Evolutionary conservation across 2,329 filamentous ascomycete species (phyloP).

Genomic region (Trichoderma koningiopsis): DNA sequence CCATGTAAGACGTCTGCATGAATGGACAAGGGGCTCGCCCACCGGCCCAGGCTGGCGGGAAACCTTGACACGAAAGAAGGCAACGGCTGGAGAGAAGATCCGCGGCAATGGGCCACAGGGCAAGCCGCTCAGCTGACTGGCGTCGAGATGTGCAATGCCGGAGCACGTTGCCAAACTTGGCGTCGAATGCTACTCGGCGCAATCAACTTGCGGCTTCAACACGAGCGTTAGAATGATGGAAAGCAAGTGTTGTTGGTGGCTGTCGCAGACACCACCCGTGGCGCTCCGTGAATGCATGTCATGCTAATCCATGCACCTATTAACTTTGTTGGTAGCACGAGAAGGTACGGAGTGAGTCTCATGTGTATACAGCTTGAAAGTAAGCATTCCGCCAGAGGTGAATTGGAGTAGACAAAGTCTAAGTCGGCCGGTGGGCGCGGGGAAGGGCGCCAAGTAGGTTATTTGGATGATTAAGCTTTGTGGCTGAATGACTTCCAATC

Average conservation of each 20-base stretch:
- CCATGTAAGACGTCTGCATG: background rate
- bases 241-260: background rate
- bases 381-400: background rate
- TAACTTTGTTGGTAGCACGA: background rate
- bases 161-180: conserved; percentile 18
- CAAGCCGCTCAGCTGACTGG: conserved; percentile 27
- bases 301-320: background rate
- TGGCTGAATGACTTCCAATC: conserved; percentile 4
- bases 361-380: background rate
- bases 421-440: conserved; percentile 8
- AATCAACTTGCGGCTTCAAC: background rate
- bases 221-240: background rate
- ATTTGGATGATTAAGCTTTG: conserved; percentile 1
- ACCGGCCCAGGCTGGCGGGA: conserved; percentile 7
- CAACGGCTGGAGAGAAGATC: conserved; percentile 1
- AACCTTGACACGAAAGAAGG: background rate
- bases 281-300: background rate
- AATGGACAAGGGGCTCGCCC: background rate
- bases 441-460: background rate
- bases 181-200: background rate
- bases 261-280: background rate
- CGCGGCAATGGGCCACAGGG: conserved; percentile 14
- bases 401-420: background rate
- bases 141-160: conserved; percentile 9
- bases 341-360: background rate